Evolutionary conservation across 169 alveolate genomes (phyloP), one percentile per base, ranked within the genome.

Genomic region (Plasmodium relictum): DNA sequence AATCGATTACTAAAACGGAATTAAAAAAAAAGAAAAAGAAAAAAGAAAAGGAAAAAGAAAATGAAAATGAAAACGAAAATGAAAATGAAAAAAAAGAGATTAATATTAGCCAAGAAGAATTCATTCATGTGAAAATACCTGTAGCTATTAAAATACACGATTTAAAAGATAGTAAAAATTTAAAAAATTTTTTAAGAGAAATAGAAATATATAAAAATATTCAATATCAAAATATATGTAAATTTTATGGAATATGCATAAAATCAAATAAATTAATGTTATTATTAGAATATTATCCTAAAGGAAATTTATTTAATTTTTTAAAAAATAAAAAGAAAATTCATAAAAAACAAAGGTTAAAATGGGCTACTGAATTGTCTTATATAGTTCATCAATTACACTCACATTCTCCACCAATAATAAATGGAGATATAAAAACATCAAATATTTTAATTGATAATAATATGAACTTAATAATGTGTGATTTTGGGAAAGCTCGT

Each of bases 401-500:
- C 54, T 5, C 73, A 69, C 91, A 83, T 31, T 68, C 50, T 61
- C 91, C 91, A n/a, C 91, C 91, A 18, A 48, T 83, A n/a, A 69
- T 83, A 14, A 83, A 83, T 69, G 91, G 86, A 69, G 91, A 83
- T 69, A 83, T 83, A 20, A 83, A 83, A 83, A 83, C 91, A 24
- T 83, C 91, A n/a, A 83, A 83, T 31, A 73, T 83, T 0, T 83
- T 83, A 42, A 83, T 83, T n/a, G 73, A 83, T 48, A 70, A 83
- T 69, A 44, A 83, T 69, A 83, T 83, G 91, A 61, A 83, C 45
- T 24, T 83, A 39, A 85, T 83, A 37, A 83, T 83, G 91, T 83
- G 91, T 37, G 91, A 83, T 83, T 83, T 83, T 68, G 91, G 91
- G 2, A 83, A 83, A 62, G 91, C 91, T 2, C 44, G 91, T 50